These are phyloP conservation scores for Thuidium tamariscinum DNA, from an alignment of 225 moss, liverwort and hornwort genomes.

Conservation along the genomic window DNA sequence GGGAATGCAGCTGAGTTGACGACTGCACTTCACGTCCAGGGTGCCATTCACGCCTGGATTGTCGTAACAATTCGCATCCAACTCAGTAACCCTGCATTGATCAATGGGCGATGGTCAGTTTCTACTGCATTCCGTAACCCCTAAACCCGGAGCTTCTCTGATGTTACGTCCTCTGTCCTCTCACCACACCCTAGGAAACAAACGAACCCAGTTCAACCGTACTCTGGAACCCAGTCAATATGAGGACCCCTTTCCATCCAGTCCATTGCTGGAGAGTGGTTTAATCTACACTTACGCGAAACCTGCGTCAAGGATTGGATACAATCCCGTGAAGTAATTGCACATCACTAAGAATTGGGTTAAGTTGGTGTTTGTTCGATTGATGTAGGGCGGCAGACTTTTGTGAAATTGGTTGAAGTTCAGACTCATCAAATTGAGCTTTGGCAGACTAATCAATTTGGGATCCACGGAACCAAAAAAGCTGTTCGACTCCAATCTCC, in stretches of 20 bases:
- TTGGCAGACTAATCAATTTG: constrained; percentile 3
- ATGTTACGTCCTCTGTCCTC: not conserved
- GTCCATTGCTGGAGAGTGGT: too few relatives aligned
- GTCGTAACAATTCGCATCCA: constrained; percentile 27
- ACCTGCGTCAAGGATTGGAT: not conserved
- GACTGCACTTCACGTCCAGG: not conserved
- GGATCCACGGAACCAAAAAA: constrained; percentile 14
- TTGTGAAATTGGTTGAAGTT: constrained; percentile 24
- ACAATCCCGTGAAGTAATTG: constrained; percentile 23
- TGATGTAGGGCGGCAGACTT: constrained; percentile 16
- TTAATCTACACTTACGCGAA: not conserved
- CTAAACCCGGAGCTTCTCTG: not conserved
- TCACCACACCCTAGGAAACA: not conserved
- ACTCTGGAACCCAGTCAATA: too few relatives aligned
- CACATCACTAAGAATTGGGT: constrained; percentile 6
- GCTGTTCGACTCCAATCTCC: constrained; percentile 15
- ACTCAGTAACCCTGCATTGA: not conserved
- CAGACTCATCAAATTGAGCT: not conserved
- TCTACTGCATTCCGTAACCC: not conserved
- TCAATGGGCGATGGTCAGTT: not conserved
- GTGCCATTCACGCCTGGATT: constrained; percentile 29
- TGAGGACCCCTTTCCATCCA: too few relatives aligned
- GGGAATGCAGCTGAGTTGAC: constrained; percentile 16
- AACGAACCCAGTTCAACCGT: not conserved
- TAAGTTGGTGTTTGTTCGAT: constrained; percentile 21